Evolutionary conservation across 148 eudicot species (phyloP), one percentile per base, ranked within the genome.

Genomic region (Simmondsia chinensis): DNA sequence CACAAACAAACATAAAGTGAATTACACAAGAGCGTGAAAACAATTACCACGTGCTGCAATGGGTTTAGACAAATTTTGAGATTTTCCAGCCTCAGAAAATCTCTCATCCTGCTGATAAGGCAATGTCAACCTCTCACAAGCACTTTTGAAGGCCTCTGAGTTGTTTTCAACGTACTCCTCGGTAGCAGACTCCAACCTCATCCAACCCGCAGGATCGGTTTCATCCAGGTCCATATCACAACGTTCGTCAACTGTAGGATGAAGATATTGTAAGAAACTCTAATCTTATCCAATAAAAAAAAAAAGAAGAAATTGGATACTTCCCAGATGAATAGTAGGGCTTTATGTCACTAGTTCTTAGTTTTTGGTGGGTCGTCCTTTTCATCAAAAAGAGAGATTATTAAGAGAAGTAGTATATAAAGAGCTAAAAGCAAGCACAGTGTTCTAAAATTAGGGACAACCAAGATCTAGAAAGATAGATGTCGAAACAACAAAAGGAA

Each of bases 161-260:
- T 80, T 86, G 39, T 50, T 79, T 61, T 70, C 56, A 36, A 86
- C 73, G 60, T 79, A 93, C 55, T 86, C 96, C 46, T 82, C 81
- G 18, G 99, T 68, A 9, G 94, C 96, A 54, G 69, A 66, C 67
- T 93, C 99, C 49, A 93, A 63, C 70, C 72, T 79, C 65, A 66
- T 39, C 99, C 99, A 93, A 41, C 74, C 63, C 12, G 87, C 69
- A 11, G 99, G 99, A 52, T 93, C 99, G 32, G 99, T 93, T 59
- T 93, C 99, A 68, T 93, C 99, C 33, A 93, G 64, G 56, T 86
- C 89, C 99, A 93, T 93, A 56, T 86, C 99, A 68, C 96, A 86
- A 31, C 96, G 96, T 20, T 93, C 99, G 67, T 93, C 99, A 72
- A 82, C 99, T 93, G 77, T 23, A 39, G 40, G 34, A 57, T 16